A percentile compares a stretch with the other conserved stretches of the same genome.
Evolutionary conservation across 495 filamentous ascomycete genomes (phyloP).

Genomic region (Pyrenopolyporus hunteri): DNA sequence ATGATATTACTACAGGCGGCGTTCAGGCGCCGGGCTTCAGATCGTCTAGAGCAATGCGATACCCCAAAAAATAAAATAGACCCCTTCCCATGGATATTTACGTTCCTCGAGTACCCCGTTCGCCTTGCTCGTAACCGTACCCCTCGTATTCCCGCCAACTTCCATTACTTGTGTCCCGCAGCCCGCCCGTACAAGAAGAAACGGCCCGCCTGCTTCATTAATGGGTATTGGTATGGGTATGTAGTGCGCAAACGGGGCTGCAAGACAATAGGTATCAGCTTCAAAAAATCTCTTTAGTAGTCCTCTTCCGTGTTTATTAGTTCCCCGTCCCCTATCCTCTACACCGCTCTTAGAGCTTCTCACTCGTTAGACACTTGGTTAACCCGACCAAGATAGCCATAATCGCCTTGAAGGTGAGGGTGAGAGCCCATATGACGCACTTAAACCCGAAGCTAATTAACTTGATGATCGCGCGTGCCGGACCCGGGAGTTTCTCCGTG

Average conservation of each 20-base stretch:
- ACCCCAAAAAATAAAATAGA: constrained; percentile 33
- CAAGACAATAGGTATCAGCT: constrained; percentile 8
- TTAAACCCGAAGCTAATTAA: constrained; percentile 52
- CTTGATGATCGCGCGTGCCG: constrained; percentile 47
- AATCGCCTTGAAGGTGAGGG: constrained; percentile 52
- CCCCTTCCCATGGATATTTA: constrained; percentile 30
- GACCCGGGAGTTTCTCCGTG: constrained; percentile 50
- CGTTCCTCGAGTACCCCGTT: constrained; percentile 4
- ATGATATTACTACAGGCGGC: constrained; percentile 33
- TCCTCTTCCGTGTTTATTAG: background rate
- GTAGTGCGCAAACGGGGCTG: constrained; percentile 8
- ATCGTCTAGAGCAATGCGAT: constrained; percentile 39
- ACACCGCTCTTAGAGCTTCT: constrained; percentile 41
- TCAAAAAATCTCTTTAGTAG: background rate
- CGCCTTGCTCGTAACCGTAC: constrained; percentile 4
- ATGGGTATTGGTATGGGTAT: too few relatives aligned
- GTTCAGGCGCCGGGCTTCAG: constrained; percentile 30
- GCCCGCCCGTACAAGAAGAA: constrained; percentile 36
- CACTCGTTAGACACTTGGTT: constrained; percentile 47
- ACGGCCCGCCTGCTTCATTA: constrained; percentile 37
- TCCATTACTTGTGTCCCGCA: constrained; percentile 37
- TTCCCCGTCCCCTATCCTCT: background rate
- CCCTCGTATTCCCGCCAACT: constrained; percentile 3
- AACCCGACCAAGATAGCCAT: constrained; percentile 46
- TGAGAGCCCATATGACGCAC: constrained; percentile 53